Evolutionary conservation across 2,329 filamentous ascomycete species (phyloP).

Genomic region (Colletotrichum sp.): DNA sequence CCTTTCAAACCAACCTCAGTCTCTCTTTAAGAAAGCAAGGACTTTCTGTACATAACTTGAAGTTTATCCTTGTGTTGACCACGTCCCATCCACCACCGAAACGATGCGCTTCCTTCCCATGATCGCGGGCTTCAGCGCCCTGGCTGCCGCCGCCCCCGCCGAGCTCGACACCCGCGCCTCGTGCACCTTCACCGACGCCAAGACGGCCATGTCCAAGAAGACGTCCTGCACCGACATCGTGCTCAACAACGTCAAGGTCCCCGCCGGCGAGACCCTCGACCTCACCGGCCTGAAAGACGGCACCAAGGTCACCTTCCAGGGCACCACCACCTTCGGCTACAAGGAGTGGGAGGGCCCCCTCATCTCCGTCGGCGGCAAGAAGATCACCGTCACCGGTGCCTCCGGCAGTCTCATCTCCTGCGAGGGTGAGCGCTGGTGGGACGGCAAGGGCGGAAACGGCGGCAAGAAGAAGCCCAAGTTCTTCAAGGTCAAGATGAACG

Average conservation of each 20-base stretch:
- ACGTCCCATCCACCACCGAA: background rate
- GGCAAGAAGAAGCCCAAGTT: conserved; percentile 69
- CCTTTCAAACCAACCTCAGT: conserved; percentile 6
- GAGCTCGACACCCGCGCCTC: conserved; percentile 23
- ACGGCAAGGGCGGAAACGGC: conserved; percentile 63
- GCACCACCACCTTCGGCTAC: conserved; percentile 70
- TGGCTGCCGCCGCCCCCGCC: conserved; percentile 27
- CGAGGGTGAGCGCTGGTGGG: conserved; percentile 65
- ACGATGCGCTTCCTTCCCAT: conserved; percentile 10
- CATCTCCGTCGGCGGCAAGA: conserved; percentile 63
- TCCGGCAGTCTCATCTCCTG: conserved; percentile 60
- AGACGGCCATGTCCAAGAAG: conserved; percentile 52
- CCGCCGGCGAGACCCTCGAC: conserved; percentile 64
- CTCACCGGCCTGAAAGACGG: conserved; percentile 56
- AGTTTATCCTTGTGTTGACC: background rate
- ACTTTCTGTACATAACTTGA: conserved; percentile 1
- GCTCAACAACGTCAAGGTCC: conserved; percentile 59
- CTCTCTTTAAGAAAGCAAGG: background rate
- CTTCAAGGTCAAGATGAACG: conserved; percentile 52
- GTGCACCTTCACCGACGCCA: conserved; percentile 62
- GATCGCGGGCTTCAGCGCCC: conserved; percentile 28
- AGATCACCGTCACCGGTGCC: conserved; percentile 58
- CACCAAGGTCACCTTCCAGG: conserved; percentile 62
- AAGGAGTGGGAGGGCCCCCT: conserved; percentile 70
- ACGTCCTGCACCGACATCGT: conserved; percentile 59